Base-by-base conservation (phyloP, 345 rosid species). In the Gossypium turneri region DNA sequence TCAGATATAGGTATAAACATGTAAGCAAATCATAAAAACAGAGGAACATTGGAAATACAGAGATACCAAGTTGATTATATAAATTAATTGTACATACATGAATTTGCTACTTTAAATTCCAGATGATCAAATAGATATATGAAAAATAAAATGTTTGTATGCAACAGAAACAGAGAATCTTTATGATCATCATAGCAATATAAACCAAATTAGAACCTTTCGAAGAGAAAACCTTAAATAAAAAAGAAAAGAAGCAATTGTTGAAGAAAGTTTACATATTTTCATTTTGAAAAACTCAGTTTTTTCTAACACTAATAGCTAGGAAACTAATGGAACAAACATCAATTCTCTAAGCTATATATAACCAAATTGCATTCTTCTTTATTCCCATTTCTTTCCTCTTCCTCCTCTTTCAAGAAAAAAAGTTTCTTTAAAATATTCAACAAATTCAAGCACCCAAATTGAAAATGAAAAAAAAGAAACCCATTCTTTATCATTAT, bases 251-350 rank as follows among this genome's bases (percentile, higher is more conserved):
- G 7, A 34, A 34, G 41, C 41, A 34, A 34, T 34, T 34, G 7
- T 34, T 34, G 41, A 34, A 34, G 7, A 34, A 34, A 34, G 41
- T 34, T 5, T 68, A 16, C n/a, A 27, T 16, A 68, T 52, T 25
- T 68, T 68, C 57, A 9, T 24, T 48, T 68, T 8, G 7, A 1
- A 22, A 20, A 52, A 19, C 56, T 48, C 44, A 15, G 16, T 38
- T 34, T 34, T 34, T 22, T 67, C 41, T 24, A 47, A 7, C 7
- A 38, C 38, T 24, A 22, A 24, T 48, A 68, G 27, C 43, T 25
- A 48, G 43, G 41, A 68, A 68, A 68, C 17, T 45, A 68, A 68
- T 48, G 34, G 25, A 72, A 68, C 57, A 25, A 68, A 8, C 44
- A 20, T 22, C 2, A 19, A 56, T 19, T 12, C 41, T 34, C 13